Conservation (phyloP, 2,329 filamentous ascomycete species). For the Coniochaeta hoffmannii region DNA sequence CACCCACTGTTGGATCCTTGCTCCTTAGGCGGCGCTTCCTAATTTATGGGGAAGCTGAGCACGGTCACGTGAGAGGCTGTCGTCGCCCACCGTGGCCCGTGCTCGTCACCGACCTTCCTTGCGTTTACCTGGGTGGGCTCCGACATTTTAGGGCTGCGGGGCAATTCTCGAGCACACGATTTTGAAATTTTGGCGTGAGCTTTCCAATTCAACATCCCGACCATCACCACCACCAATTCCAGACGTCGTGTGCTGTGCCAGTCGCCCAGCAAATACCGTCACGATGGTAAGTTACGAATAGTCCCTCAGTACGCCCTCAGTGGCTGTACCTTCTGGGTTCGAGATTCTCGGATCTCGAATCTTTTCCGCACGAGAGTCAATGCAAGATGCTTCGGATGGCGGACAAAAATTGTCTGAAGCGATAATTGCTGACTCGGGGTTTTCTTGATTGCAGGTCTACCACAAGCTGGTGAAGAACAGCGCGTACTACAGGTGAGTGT, state of each 20-base stretch:
- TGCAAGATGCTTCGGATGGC: constrained; percentile 97
- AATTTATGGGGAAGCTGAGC: neutral
- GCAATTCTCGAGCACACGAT: constrained; percentile 30
- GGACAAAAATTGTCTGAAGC: constrained; percentile 71
- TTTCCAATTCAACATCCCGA: constrained; percentile 13
- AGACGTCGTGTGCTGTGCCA: constrained; percentile 16
- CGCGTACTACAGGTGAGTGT: constrained; percentile 92
- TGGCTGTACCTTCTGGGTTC: constrained; percentile 7
- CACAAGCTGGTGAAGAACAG: constrained; percentile 96
- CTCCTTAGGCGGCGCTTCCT: neutral
- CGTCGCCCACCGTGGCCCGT: constrained; percentile 21
- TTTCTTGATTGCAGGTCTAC: constrained; percentile 61
- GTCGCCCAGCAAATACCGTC: constrained; percentile 45
- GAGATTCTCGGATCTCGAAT: neutral
- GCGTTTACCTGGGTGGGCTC: constrained; percentile 3
- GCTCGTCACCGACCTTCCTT: constrained; percentile 5
- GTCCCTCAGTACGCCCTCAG: constrained; percentile 15
- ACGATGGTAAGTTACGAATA: constrained; percentile 60
- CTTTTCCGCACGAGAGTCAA: constrained; percentile 55
- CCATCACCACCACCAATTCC: constrained; percentile 24
- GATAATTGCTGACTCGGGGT: constrained; percentile 99
- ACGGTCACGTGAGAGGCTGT: constrained; percentile 6
- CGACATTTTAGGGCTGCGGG: constrained; percentile 23
- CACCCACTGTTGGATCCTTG: neutral
- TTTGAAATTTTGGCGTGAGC: constrained; percentile 19